Evolutionary conservation across 768 basidiomycete genomes (phyloP).

Genomic region (Strobilomyces dryophilus): DNA sequence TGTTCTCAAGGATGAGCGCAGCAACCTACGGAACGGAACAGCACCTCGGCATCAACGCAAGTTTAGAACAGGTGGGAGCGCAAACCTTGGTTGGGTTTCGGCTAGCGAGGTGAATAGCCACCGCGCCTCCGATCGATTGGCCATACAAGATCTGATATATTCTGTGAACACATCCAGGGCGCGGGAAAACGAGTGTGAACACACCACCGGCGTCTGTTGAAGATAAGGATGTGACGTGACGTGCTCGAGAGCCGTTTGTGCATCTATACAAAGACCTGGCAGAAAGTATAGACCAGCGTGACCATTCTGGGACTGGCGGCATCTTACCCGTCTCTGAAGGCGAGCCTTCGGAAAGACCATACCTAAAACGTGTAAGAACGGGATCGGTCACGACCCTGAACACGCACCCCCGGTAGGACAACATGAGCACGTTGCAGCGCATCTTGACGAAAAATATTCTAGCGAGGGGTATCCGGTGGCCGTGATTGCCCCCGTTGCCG

Average conservation of each 20-base stretch:
- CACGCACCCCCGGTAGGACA: slow-evolving; percentile 86
- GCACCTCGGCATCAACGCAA: too few relatives aligned
- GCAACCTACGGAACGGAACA: slow-evolving; percentile 43
- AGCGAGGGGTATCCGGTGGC: slow-evolving; percentile 88
- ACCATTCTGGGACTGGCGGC: not conserved
- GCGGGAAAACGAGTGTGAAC: slow-evolving; percentile 15
- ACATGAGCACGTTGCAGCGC: slow-evolving; percentile 91
- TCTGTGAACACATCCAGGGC: not conserved
- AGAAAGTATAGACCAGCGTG: not conserved
- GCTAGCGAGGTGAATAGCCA: slow-evolving; percentile 83
- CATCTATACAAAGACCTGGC: slow-evolving; percentile 75
- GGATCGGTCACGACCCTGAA: not conserved
- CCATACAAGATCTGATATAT: slow-evolving; percentile 64
- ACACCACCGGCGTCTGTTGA: slow-evolving; percentile 62
- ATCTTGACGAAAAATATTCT: slow-evolving; percentile 75
- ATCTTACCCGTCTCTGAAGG: slow-evolving; percentile 76
- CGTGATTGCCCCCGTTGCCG: slow-evolving; percentile 83
- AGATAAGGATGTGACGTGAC: slow-evolving; percentile 60
- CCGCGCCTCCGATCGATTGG: slow-evolving; percentile 90
- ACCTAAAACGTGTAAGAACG: slow-evolving; percentile 41
- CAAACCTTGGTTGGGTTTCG: slow-evolving; percentile 65
- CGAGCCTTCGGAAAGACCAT: slow-evolving; percentile 82
- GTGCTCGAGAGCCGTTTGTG: slow-evolving; percentile 79
- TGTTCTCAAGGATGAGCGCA: slow-evolving; percentile 89
- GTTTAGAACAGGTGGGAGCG: not conserved